These are phyloP conservation scores for Triangularia setosa DNA, from an alignment of 2,329 filamentous ascomycete species.

Conservation along the genomic window DNA sequence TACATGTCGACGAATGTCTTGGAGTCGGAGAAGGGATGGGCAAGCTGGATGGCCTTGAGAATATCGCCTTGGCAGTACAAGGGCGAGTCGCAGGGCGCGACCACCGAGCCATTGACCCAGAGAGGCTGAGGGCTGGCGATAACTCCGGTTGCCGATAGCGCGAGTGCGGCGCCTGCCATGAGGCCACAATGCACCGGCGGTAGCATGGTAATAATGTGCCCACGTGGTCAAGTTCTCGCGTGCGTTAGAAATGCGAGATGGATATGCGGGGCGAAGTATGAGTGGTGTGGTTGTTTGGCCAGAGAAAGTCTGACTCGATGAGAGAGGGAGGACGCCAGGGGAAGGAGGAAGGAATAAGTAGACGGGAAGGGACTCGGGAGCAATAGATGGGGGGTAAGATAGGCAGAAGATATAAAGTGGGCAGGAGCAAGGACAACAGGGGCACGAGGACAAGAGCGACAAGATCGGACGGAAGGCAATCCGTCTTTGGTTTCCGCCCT, in stretches of 20 bases:
- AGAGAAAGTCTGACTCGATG: neutral
- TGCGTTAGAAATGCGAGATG: neutral
- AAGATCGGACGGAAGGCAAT: constrained; percentile 12
- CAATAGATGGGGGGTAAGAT: neutral
- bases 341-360: neutral
- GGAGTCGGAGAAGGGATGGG: constrained; percentile 60
- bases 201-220: constrained; percentile 8
- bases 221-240: neutral
- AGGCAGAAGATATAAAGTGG: neutral
- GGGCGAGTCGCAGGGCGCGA: constrained; percentile 63
- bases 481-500: constrained; percentile 11
- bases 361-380: neutral
- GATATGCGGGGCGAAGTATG: neutral
- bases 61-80: constrained; percentile 66
- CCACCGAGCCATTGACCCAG: constrained; percentile 57
- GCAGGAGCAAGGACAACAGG: neutral
- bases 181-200: neutral
- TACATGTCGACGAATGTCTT: constrained; percentile 70
- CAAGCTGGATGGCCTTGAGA: constrained; percentile 58
- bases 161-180: neutral
- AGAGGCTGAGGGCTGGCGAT: constrained; percentile 39
- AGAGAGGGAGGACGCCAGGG: neutral
- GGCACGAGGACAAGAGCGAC: neutral
- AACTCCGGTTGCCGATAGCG: neutral
- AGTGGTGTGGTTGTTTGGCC: neutral